Conservation (phyloP, 2,329 filamentous ascomycete species). For the Ambrosiella cleistominuta region DNA sequence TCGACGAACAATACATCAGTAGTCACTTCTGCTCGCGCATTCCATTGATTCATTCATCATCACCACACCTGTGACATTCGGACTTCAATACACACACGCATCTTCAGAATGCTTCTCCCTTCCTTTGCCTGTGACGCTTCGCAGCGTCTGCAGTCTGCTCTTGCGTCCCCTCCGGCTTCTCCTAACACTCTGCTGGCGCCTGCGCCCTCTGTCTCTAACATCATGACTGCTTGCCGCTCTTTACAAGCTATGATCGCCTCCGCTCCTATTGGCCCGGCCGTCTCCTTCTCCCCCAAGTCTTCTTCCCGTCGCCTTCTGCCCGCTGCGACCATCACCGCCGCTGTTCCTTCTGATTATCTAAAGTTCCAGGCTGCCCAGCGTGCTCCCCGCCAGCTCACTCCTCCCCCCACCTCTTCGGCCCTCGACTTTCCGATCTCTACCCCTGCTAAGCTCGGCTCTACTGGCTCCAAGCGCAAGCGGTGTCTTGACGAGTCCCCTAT, state of each 20-base stretch:
- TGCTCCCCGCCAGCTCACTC: slow-evolving; percentile 23
- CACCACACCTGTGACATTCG: not conserved
- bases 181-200: slow-evolving; percentile 21
- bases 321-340: slow-evolving; percentile 1
- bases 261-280: slow-evolving; percentile 17
- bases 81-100: not conserved
- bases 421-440: slow-evolving; percentile 31
- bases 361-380: slow-evolving; percentile 13
- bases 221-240: slow-evolving; percentile 42
- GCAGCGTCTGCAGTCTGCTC: slow-evolving; percentile 30
- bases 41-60: not conserved
- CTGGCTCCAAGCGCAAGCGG: slow-evolving; percentile 28
- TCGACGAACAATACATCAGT: not conserved
- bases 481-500: slow-evolving; percentile 5
- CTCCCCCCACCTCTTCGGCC: slow-evolving; percentile 21
- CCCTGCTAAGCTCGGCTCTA: slow-evolving; percentile 22
- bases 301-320: not conserved
- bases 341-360: slow-evolving; percentile 1
- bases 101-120: slow-evolving; percentile 35
- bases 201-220: slow-evolving; percentile 26
- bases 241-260: slow-evolving; percentile 40
- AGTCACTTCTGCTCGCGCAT: slow-evolving; percentile 5
- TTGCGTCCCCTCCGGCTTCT: slow-evolving; percentile 41
- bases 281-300: not conserved
- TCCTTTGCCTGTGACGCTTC: slow-evolving; percentile 40